Evolutionary conservation across 2,329 filamentous ascomycete species (phyloP), one percentile per base, ranked within the genome.

Genomic region (Fusarium sacchari): DNA sequence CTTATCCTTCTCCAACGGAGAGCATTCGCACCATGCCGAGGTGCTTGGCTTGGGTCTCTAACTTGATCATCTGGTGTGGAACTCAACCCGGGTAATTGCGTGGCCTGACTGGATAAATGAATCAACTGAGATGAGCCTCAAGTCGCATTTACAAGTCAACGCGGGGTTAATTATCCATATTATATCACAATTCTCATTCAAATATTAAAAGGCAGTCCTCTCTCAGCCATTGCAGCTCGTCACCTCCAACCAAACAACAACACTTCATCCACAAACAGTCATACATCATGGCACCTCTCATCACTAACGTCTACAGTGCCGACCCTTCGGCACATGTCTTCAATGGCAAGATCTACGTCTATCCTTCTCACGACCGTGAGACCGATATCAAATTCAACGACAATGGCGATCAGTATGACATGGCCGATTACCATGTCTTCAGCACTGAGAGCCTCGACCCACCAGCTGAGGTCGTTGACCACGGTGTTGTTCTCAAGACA

Each of bases 321-420:
- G 93, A 95, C 82, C 93, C 93, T 22, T 94, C 92, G 12, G 93
- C 93, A 18, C 93, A 95, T 82, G 92, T 93, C 79, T 95, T 95
- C 84, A 90, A 94, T 71, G 88, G 87, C 81, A 91, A 88, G 73
- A 83, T 95, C 68, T 95, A 94, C 85, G 89, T 95, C 82, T 95
- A 95, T 84, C 93, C 93, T 26, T 95, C 92, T 28, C 93, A 95
- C 83, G 93, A 95, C 82, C 89, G 92, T 74, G 91, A 94, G 81
- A 93, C 92, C 10, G 88, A 90, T 81, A 93, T 94, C 81, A 65
- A 88, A 64, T 91, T 92, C 86, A 95, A 95, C 84, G 93, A 95
- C 86, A 94, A 94, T 86, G 93, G 93, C 79, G 93, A 94, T 83
- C 93, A 95, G 81, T 95, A 94, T 81, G 93, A 94, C 84, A 95